A percentile compares a stretch with the other conserved stretches of the same genome.
Conservation (phyloP, 2,329 filamentous ascomycete genomes). For the Microcyclospora pomicola region DNA sequence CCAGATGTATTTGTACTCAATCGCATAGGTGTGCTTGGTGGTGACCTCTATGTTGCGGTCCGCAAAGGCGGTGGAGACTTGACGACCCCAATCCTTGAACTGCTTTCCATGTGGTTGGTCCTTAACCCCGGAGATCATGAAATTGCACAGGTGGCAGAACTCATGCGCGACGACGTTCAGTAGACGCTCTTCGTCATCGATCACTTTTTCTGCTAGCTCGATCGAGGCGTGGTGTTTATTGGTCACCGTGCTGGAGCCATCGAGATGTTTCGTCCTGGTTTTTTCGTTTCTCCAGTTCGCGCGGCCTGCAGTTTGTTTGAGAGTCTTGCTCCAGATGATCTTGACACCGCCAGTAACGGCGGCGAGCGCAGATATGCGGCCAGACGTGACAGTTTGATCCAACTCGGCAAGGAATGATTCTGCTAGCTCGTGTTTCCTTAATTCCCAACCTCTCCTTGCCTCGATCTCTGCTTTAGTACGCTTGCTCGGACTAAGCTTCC, state of each 20-base stretch:
- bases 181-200: constrained; percentile 61
- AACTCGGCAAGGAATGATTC: constrained; percentile 52
- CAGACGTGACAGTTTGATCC: constrained; percentile 49
- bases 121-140: constrained; percentile 65
- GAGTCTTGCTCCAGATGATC: constrained; percentile 61
- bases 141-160: constrained; percentile 87
- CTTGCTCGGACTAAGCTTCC: constrained; percentile 24
- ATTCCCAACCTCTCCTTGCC: constrained; percentile 48
- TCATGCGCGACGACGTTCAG: constrained; percentile 92
- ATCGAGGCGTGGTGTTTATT: constrained; percentile 51
- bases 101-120: constrained; percentile 69
- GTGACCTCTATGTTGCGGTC: constrained; percentile 59
- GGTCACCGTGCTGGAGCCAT: constrained; percentile 12
- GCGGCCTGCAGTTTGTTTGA: constrained; percentile 62
- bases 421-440: constrained; percentile 49
- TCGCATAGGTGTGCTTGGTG: constrained; percentile 78
- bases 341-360: constrained; percentile 54
- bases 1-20: constrained; percentile 90
- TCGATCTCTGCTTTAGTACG: constrained; percentile 20
- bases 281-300: constrained; percentile 37
- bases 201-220: constrained; percentile 78
- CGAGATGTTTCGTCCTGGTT: constrained; percentile 20
- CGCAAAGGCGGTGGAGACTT: constrained; percentile 45
- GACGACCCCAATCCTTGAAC: constrained; percentile 63
- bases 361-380: constrained; percentile 45